Conservation (phyloP, 2,329 filamentous ascomycete species). For the Pseudocercospora fuligena region DNA sequence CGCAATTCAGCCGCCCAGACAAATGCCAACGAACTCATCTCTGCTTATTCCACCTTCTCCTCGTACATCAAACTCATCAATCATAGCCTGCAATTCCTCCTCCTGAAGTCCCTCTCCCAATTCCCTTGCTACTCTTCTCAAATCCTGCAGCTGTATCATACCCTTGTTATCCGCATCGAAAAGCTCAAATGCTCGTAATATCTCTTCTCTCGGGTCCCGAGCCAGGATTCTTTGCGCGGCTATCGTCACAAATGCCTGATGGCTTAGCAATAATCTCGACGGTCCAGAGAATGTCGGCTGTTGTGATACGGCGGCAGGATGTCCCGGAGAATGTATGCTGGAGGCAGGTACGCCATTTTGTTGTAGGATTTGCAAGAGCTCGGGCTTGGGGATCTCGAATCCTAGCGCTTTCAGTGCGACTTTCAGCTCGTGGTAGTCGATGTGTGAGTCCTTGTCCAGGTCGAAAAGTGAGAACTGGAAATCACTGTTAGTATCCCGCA, state of each 20-base stretch:
- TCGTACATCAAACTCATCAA: slow-evolving; percentile 95
- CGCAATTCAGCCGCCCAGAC: slow-evolving; percentile 49
- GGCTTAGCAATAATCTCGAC: slow-evolving; percentile 72
- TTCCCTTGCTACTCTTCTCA: slow-evolving; percentile 85
- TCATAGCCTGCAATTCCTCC: slow-evolving; percentile 92
- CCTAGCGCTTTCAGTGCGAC: slow-evolving; percentile 94
- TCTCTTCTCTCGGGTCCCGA: slow-evolving; percentile 88
- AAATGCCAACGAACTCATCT: slow-evolving; percentile 71
- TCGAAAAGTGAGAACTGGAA: slow-evolving; percentile 89
- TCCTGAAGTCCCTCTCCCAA: slow-evolving; percentile 92
- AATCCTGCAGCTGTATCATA: slow-evolving; percentile 84
- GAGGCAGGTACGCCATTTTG: slow-evolving; percentile 71
- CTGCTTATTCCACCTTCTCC: slow-evolving; percentile 77
- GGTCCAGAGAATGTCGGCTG: slow-evolving; percentile 44
- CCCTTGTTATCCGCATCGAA: slow-evolving; percentile 95
- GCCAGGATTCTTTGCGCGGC: slow-evolving; percentile 78
- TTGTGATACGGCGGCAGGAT: slow-evolving; percentile 49
- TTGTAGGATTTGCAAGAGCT: slow-evolving; percentile 80
- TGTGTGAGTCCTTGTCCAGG: slow-evolving; percentile 88
- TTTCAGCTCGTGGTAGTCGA: slow-evolving; percentile 98
- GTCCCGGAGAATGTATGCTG: slow-evolving; percentile 37
- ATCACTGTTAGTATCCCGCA: slow-evolving; percentile 9
- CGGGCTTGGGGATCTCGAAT: slow-evolving; percentile 85
- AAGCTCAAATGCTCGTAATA: slow-evolving; percentile 85
- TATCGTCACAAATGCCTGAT: slow-evolving; percentile 73